These are phyloP conservation scores for Kalmusia sp. DNA, from an alignment of 2,329 filamentous ascomycete species.

Conservation along the genomic window DNA sequence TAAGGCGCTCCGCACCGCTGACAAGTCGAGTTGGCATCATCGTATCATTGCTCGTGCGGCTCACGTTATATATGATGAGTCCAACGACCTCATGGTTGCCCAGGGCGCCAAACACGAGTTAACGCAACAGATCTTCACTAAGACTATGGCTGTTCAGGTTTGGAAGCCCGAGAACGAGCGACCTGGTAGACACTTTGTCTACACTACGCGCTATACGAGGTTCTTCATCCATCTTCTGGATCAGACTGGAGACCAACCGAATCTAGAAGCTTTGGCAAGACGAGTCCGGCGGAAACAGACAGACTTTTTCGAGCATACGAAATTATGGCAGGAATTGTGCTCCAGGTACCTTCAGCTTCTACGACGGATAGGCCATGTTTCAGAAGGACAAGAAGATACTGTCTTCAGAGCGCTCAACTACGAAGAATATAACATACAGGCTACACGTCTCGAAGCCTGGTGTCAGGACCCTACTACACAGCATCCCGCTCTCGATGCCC, in stretches of 20 bases:
- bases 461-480: slow-evolving; percentile 58
- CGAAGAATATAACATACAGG: slow-evolving; percentile 69
- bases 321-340: slow-evolving; percentile 69
- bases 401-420: slow-evolving; percentile 69
- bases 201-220: slow-evolving; percentile 83
- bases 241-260: slow-evolving; percentile 75
- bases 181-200: slow-evolving; percentile 87
- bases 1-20: slow-evolving; percentile 68
- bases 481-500: slow-evolving; percentile 63
- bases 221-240: slow-evolving; percentile 81
- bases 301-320: slow-evolving; percentile 71
- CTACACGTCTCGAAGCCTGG: slow-evolving; percentile 67
- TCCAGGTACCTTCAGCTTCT: slow-evolving; percentile 65
- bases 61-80: slow-evolving; percentile 66
- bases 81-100: slow-evolving; percentile 58
- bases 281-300: slow-evolving; percentile 82
- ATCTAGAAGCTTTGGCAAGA: slow-evolving; percentile 78
- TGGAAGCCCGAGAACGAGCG: slow-evolving; percentile 92
- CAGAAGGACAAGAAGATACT: slow-evolving; percentile 67
- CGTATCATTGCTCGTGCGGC: slow-evolving; percentile 81
- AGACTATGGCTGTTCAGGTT: slow-evolving; percentile 92
- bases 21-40: slow-evolving; percentile 96
- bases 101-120: slow-evolving; percentile 77
- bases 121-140: slow-evolving; percentile 86
- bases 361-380: slow-evolving; percentile 63